phyloP scores from a whole-genome alignment of 192 early-diverging fungal species.

The Coemansia sp. region DNA sequence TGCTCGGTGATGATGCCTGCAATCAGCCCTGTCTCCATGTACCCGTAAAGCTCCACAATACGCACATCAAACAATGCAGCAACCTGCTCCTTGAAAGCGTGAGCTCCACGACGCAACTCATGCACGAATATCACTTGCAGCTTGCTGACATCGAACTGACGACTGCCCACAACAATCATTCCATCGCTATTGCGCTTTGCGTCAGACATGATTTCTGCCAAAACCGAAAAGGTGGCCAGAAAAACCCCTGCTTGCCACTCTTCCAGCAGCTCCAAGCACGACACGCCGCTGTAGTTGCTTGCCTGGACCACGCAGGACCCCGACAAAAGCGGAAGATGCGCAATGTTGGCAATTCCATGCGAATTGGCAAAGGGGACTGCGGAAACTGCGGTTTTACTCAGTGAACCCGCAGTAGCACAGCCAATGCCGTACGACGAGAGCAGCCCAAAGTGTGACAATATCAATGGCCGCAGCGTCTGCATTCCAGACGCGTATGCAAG shows the following conservation, averaged over 20 bases:
- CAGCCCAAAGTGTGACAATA: constrained; percentile 47
- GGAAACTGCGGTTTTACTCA: constrained; percentile 32
- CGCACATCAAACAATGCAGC: constrained; percentile 28
- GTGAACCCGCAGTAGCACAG: constrained; percentile 11
- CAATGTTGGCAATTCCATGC: constrained; percentile 42
- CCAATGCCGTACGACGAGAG: constrained; percentile 26
- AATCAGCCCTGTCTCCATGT: constrained; percentile 42
- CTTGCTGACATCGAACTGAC: constrained; percentile 19
- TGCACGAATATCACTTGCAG: constrained; percentile 35
- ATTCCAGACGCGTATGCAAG: constrained; percentile 22
- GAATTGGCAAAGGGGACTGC: constrained; percentile 37
- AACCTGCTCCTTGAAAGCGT: constrained; percentile 21
- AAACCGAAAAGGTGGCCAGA: constrained; percentile 25
- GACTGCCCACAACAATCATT: constrained; percentile 10
- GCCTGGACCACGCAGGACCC: constrained; percentile 45
- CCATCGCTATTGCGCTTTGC: constrained; percentile 16
- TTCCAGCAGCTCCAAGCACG: constrained; percentile 34
- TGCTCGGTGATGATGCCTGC: constrained; percentile 48
- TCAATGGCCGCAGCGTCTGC: constrained; percentile 19
- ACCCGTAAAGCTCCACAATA: constrained; percentile 49
- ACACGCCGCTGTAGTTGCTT: constrained; percentile 12
- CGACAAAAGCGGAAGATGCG: constrained; percentile 46
- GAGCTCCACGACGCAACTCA: constrained; percentile 21
- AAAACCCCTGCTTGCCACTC: constrained; percentile 27
- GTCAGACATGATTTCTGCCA: constrained; percentile 14